Conservation (phyloP, 345 rosid genomes). For the Corchorus olitorius region DNA sequence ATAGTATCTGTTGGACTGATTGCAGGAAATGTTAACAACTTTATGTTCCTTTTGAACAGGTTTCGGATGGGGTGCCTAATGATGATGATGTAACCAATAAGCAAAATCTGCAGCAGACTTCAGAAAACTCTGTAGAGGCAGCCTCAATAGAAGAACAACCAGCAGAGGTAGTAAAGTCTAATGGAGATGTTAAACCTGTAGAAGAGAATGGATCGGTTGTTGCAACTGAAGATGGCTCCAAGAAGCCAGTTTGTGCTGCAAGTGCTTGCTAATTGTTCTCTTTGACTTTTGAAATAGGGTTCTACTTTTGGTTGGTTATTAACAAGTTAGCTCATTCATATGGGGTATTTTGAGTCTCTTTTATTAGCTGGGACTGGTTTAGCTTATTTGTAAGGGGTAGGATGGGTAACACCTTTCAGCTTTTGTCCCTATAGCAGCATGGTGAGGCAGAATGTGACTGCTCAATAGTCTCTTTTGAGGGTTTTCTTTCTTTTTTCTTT, state of each 20-base stretch:
- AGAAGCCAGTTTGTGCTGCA: conserved; percentile 31
- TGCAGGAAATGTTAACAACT: not conserved
- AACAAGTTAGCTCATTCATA: conserved; percentile 4
- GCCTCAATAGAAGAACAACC: conserved; percentile 15
- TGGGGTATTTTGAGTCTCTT: conserved; percentile 15
- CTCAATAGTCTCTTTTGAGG: not conserved
- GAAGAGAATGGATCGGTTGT: conserved; percentile 29
- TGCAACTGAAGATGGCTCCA: conserved; percentile 20
- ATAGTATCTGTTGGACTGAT: not conserved
- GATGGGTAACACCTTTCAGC: not conserved
- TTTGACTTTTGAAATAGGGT: not conserved
- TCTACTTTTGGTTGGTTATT: conserved; percentile 23
- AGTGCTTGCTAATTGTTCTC: conserved; percentile 43
- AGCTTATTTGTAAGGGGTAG: not conserved
- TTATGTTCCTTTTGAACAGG: conserved; percentile 19
- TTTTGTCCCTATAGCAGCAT: conserved; percentile 10
- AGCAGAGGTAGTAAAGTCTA: conserved; percentile 19
- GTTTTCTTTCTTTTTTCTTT: not conserved
- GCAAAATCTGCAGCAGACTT: conserved; percentile 14
- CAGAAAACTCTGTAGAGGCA: conserved; percentile 24
- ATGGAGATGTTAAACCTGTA: conserved; percentile 30
- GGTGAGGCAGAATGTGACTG: not conserved
- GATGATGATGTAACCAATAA: conserved; percentile 18
- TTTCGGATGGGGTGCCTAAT: conserved; percentile 26
- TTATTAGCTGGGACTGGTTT: not conserved